Evolutionary conservation across 768 basidiomycete species (phyloP).

Genomic region (Boletus tomentosulus): DNA sequence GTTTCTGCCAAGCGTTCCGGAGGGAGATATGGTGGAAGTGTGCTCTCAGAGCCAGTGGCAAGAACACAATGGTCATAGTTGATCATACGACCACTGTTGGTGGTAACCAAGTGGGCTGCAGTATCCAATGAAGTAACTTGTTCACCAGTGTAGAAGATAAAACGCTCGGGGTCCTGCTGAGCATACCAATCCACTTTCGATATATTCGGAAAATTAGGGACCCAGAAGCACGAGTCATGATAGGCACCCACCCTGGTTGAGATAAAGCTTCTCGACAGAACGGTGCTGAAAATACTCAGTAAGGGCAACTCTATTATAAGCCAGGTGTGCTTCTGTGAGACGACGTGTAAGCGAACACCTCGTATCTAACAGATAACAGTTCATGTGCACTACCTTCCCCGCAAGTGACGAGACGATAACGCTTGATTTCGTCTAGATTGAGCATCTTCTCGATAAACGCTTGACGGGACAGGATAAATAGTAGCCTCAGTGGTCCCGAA

Average conservation of each 20-base stretch:
- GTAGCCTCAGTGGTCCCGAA: not conserved
- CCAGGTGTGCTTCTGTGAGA: constrained; percentile 38
- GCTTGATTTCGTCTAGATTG: constrained; percentile 44
- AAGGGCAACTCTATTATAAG: constrained; percentile 49
- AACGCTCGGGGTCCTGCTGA: constrained; percentile 51
- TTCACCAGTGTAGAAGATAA: constrained; percentile 51
- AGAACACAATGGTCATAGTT: constrained; percentile 62
- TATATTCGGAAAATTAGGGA: constrained; percentile 7
- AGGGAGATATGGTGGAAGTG: constrained; percentile 55
- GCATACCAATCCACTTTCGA: constrained; percentile 53
- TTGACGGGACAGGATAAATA: not conserved
- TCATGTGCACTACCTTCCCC: constrained; percentile 47
- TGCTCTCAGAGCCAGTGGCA: constrained; percentile 66
- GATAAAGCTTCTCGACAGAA: constrained; percentile 52
- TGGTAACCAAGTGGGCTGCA: constrained; percentile 40
- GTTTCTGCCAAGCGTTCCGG: constrained; percentile 35
- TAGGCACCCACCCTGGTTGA: constrained; percentile 40
- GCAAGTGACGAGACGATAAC: constrained; percentile 53
- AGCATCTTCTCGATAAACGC: constrained; percentile 72
- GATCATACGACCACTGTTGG: constrained; percentile 41
- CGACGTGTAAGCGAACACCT: constrained; percentile 5
- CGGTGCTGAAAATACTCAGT: constrained; percentile 64
- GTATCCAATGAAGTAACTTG: constrained; percentile 39
- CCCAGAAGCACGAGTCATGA: not conserved
- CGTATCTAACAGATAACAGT: constrained; percentile 23